Evolutionary conservation across 2,329 filamentous ascomycete genomes (phyloP), one percentile per base, ranked within the genome.

Genomic region (Escovopsis sp.): DNA sequence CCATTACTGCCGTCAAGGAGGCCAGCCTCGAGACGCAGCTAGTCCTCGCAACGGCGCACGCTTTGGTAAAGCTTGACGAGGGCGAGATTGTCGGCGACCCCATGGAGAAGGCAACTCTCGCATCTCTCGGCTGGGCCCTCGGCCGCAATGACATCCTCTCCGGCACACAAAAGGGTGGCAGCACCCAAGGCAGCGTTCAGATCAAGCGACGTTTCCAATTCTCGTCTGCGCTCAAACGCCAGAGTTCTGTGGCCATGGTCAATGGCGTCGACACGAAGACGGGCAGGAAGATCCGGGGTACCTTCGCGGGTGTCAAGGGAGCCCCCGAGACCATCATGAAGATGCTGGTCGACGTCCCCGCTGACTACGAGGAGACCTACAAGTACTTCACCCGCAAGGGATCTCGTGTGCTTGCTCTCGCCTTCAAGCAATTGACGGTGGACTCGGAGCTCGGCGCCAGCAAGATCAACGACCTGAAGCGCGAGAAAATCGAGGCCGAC

Each of bases 131-230:
- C 36, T 98, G 90, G 90, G 77, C 71, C 38, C 70, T 98, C n/a
- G 87, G 87, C 33, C 79, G 76, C 50, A 90, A 94, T 45, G 88
- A 98, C 50, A 77, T 72, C 23, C 70, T 98, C 13, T 75, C 75
- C 19, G 80, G 76, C 55, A 66, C 71, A 15, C 47, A 46, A 41
- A 59, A 58, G 46, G 51, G 52, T 32, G 51, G 51, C 26, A 48
- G 43, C 34, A 51, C 52, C 8, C 52, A 56, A 15, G 85, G 92
- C 39, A 76, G 76, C 34, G 90, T 96, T 36, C 88, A 96, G 48
- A 81, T 98, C 56, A 93, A 90, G 63, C 81, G 90, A 44, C 80
- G 90, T 42, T 98, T 98, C 71, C 90, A 96, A 51, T 98, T 98
- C 59, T 98, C 90, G 7, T 98, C 90, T 27, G 79, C 86, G 3